phyloP scores from a whole-genome alignment of 208 protist species.

The Balamuthia mandrillaris region DNA sequence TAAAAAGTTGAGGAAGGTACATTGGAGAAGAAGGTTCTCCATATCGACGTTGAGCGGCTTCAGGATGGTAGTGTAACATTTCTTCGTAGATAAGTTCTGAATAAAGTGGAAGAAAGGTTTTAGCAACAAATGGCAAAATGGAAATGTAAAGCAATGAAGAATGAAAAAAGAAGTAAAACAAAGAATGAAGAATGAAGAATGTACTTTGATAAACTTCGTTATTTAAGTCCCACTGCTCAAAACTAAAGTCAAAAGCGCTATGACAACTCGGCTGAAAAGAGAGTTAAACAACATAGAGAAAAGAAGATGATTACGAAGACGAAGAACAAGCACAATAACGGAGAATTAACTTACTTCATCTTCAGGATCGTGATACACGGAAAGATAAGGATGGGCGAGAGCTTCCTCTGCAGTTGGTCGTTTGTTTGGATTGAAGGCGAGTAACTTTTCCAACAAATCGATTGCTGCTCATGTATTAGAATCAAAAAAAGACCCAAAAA shows the following conservation, averaged over 20 bases:
- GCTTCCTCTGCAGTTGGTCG: constrained; percentile 89
- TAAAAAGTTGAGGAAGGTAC: no score
- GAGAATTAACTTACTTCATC: constrained; percentile 59
- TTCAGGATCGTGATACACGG: constrained; percentile 66
- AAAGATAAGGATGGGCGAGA: constrained; percentile 80
- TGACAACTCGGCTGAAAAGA: not conserved
- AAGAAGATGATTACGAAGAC: not conserved
- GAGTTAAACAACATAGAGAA: not conserved
- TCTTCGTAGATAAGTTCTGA: not conserved
- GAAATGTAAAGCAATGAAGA: no score
- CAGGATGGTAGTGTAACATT: not conserved
- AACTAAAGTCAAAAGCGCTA: constrained; percentile 14
- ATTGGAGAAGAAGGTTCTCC: no score
- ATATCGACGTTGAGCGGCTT: no score
- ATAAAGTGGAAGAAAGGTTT: not conserved
- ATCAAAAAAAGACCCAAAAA: not conserved
- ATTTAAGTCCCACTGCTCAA: not conserved
- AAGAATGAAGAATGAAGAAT: not conserved
- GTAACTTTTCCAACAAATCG: constrained; percentile 82
- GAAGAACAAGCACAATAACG: not conserved
- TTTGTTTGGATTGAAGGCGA: constrained; percentile 86
- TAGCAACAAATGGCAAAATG: not conserved
- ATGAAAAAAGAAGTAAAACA: not conserved
- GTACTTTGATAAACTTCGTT: not conserved
- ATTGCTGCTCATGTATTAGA: constrained; percentile 54